Evolutionary conservation across 139 green algal species (phyloP), one percentile per base, ranked within the genome.

Genomic region (Chlorella ohadii): DNA sequence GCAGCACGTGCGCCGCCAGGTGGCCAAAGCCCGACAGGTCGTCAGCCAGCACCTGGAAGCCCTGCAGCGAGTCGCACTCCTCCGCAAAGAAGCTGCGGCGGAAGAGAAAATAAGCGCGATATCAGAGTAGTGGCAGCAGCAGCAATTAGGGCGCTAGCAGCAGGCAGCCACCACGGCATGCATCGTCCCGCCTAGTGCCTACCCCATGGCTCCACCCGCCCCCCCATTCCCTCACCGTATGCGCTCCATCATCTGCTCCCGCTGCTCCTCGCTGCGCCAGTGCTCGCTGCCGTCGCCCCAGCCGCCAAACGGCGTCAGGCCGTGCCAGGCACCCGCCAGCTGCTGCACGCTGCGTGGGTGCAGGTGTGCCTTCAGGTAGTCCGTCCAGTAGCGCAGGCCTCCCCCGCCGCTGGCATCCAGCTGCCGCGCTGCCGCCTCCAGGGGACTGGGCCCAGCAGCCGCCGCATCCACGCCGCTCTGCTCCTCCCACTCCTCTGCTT

Each of bases 341-440:
- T 87, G 85, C 28, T 87, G 85, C 34, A 92, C 64, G 64, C 81
- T 90, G 17, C 72, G 51, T 0, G 90, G 91, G 55, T 90, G 72
- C 55, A 95, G 39, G 28, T 89, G 78, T 25, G 90, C 90, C 84
- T 95, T 95, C 17, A 94, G 85, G 56, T 89, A 97, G 79, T 97
- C 94, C 25, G 91, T 95, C 88, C 92, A 97, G 80, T 93, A 92
- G 0, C 78, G 57, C 11, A 89, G 88, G 6, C 66, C 84, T 0
- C 67, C 57, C 1, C 13, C 34, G 28, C 44, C 44, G 9, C 44
- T 9, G 61, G 31, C 72, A 38, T 91, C 75, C 63, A 93, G 78
- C 34, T 84, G 28, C 19, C n/a, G 39, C 2, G 90, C 88, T 1
- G 92, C 91, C 34, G 79, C 87, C 75, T 89, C 91, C 61, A 93